Percentiles rank a stretch among this genome's conserved stretches.
phyloP scores from a whole-genome alignment of 176 grass and related monocot species.

The Cymbopogon citratus region DNA sequence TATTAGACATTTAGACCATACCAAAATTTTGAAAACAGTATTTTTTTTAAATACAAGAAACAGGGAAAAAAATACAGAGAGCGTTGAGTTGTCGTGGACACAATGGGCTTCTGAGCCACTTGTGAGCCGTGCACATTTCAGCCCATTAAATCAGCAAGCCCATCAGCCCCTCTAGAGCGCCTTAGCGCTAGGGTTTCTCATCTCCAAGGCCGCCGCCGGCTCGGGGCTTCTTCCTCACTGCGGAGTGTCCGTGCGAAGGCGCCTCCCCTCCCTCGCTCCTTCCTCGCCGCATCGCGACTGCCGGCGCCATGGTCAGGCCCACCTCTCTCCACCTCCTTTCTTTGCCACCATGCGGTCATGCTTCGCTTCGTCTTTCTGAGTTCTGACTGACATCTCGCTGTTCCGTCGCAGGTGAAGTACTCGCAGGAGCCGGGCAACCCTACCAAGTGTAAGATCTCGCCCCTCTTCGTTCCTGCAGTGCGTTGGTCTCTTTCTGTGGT shows the following conservation, averaged over 20 bases:
- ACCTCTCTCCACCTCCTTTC: not conserved
- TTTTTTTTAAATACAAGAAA: too few species aligned
- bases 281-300: not conserved
- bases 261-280: not conserved
- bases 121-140: too few species aligned
- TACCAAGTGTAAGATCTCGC: conserved; percentile 61
- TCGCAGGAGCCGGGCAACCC: conserved; percentile 59
- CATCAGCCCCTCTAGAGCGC: not conserved
- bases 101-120: too few species aligned
- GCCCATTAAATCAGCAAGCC: too few species aligned
- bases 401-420: conserved; percentile 62
- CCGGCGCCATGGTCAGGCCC: conserved; percentile 25
- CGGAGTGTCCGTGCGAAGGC: conserved; percentile 9
- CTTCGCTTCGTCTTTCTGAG: not conserved
- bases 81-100: too few species aligned
- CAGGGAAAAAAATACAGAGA: too few species aligned
- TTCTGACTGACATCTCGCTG: conserved; percentile 17
- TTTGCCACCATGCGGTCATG: not conserved
- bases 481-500: not conserved
- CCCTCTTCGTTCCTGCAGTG: too few species aligned
- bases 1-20: too few species aligned
- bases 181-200: conserved; percentile 27
- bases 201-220: not conserved
- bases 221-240: not conserved
- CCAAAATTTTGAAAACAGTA: too few species aligned